These are phyloP conservation scores for Pyronema omphalodes DNA, from an alignment of 495 filamentous ascomycete genomes.

Conservation along the genomic window DNA sequence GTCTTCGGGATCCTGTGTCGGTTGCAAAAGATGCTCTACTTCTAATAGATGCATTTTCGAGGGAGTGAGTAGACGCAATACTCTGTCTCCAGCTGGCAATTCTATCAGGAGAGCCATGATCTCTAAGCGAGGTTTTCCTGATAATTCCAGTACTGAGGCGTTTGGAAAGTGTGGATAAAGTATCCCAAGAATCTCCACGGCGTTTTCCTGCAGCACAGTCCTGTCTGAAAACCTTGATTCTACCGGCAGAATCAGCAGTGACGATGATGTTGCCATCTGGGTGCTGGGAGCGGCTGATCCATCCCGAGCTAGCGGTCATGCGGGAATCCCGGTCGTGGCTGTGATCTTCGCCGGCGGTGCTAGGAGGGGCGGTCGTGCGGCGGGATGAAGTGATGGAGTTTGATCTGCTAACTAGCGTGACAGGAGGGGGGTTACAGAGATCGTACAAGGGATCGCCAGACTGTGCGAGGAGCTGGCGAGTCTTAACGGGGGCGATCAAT, in stretches of 20 bases:
- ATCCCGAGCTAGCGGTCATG: slow-evolving; percentile 35
- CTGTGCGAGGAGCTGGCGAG: slow-evolving; percentile 53
- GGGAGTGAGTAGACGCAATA: slow-evolving; percentile 38
- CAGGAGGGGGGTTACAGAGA: slow-evolving; percentile 84
- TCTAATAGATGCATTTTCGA: slow-evolving; percentile 31
- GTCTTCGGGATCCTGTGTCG: not conserved
- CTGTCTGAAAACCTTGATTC: slow-evolving; percentile 85
- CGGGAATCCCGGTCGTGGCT: slow-evolving; percentile 22
- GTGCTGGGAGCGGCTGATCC: slow-evolving; percentile 45
- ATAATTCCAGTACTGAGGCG: slow-evolving; percentile 39
- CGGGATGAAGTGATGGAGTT: slow-evolving; percentile 29
- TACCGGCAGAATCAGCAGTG: slow-evolving; percentile 70
- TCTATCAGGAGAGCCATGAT: slow-evolving; percentile 48
- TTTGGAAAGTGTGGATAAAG: slow-evolving; percentile 58
- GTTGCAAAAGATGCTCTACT: slow-evolving; percentile 10
- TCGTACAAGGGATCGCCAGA: slow-evolving; percentile 90
- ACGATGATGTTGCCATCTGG: slow-evolving; percentile 79
- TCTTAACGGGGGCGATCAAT: slow-evolving; percentile 61
- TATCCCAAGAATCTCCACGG: slow-evolving; percentile 44
- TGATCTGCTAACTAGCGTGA: slow-evolving; percentile 61
- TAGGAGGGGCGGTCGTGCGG: not conserved
- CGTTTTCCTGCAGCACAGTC: slow-evolving; percentile 60
- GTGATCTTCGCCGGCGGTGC: not conserved
- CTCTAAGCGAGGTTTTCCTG: slow-evolving; percentile 34
- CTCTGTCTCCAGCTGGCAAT: slow-evolving; percentile 85